Evolutionary conservation across 208 protist genomes (phyloP).

Genomic region (Leishmania aethiopica): DNA sequence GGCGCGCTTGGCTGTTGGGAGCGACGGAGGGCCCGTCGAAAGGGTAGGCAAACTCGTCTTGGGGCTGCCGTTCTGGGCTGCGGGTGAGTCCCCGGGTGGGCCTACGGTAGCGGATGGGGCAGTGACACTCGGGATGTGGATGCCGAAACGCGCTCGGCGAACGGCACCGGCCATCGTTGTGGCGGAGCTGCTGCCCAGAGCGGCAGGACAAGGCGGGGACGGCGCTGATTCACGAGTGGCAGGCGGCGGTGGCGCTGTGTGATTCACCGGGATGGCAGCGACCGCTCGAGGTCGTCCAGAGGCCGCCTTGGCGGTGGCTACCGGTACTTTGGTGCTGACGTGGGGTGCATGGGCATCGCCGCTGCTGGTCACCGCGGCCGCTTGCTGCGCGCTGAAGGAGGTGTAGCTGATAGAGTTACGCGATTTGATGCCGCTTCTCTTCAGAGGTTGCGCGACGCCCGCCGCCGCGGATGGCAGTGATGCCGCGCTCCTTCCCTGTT

Average conservation of each 20-base stretch:
- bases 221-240: not conserved
- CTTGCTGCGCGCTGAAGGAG: conserved; percentile 1
- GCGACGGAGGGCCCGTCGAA: not conserved
- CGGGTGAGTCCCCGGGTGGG: not conserved
- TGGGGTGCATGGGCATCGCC: not conserved
- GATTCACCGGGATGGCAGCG: not conserved
- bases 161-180: not conserved
- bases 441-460: not conserved
- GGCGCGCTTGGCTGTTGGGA: not conserved
- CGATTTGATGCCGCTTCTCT: not conserved
- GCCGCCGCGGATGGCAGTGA: not conserved
- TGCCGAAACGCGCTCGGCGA: not conserved
- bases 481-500: not conserved
- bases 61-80: not conserved
- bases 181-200: not conserved
- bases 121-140: not conserved
- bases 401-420: not conserved
- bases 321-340: too few relatives aligned
- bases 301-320: not conserved
- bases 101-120: not conserved
- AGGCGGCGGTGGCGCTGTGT: not conserved
- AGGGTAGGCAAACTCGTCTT: not conserved
- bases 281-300: not conserved
- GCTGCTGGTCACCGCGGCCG: not conserved
- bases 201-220: not conserved